Base-by-base conservation (phyloP, 2,329 filamentous ascomycete species). In the Metarhizium rileyi region DNA sequence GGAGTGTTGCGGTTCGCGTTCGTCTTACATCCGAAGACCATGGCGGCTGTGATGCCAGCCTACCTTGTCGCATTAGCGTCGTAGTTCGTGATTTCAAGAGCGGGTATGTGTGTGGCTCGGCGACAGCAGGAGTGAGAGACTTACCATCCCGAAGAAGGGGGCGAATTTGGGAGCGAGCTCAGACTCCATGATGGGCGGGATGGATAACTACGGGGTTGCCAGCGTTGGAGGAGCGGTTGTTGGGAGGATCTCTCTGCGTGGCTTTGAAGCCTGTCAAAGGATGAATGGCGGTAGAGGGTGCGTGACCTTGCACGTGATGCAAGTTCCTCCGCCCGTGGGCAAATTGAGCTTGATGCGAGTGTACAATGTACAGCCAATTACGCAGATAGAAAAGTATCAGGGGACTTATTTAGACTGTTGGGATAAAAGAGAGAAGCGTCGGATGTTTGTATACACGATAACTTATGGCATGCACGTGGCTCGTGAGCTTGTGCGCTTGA, bases 101-200 rank as follows among this genome's bases (percentile, higher is more conserved):
- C 7, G 20, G n/a, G 44, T 50, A 49, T 53, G 52, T 45, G 54
- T 47, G 59, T 63, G 52, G 63, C 58, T 55, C 57, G 52, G 53
- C 8, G 44, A 30, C 47, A 50, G 44, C 43, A 49, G 38, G 42
- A 41, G 40, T 50, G 45, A 49, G 44, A 47, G 45, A 44, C 83
- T 70, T 75, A 90, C 86, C 86, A 91, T 89, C 74, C 87, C 87
- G 66, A 91, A 78, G 74, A 91, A 93, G 60, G 87, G 87, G 72
- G 87, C 87, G 66, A 90, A 91, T 71, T 86, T 87, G 60, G 87
- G 87, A 52, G 84, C 74, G 54, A 81, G 70, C 57, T 83, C 80
- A 44, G 78, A 79, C 58, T 77, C 70, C 78, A 81, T 81, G 54
- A 45, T 70, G 61, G 56, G 59, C 51, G 48, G n/a, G 16, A 44